A percentile compares a stretch with the other conserved stretches of the same genome.
phyloP scores from a whole-genome alignment of 179 eudicot species.

The Vitellaria paradoxa region DNA sequence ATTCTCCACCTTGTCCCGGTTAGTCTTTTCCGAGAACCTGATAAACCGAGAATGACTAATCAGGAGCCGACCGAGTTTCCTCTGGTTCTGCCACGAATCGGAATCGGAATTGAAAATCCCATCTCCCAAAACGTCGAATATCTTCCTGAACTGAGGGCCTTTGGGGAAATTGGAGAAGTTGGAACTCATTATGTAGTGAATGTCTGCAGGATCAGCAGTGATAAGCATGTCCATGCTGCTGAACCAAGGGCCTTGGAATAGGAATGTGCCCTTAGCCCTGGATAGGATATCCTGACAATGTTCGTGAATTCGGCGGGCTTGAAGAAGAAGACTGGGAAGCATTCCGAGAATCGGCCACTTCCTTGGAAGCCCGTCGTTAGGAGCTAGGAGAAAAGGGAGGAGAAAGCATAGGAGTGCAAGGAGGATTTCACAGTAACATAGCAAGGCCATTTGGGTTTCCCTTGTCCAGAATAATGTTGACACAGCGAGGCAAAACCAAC shows the following conservation, averaged over 20 bases:
- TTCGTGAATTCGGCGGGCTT: constrained; percentile 31
- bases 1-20: constrained; percentile 29
- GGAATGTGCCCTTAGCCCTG: constrained; percentile 24
- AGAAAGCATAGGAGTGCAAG: constrained; percentile 25
- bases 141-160: constrained; percentile 34
- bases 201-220: constrained; percentile 42
- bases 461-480: too few species aligned
- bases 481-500: too few species aligned
- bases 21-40: constrained; percentile 28
- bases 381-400: constrained; percentile 19
- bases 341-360: constrained; percentile 60
- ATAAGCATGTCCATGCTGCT: constrained; percentile 33
- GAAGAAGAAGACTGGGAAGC: constrained; percentile 35
- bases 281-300: constrained; percentile 18
- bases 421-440: constrained; percentile 22
- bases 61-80: constrained; percentile 31
- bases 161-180: constrained; percentile 50
- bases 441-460: not conserved
- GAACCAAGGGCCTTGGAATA: constrained; percentile 47
- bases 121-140: constrained; percentile 47
- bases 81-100: constrained; percentile 44
- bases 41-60: constrained; percentile 34
- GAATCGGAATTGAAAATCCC: constrained; percentile 51
- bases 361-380: constrained; percentile 29
- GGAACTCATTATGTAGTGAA: constrained; percentile 44